Conservation (phyloP, 495 filamentous ascomycete species). For the Tuber melanosporum region DNA sequence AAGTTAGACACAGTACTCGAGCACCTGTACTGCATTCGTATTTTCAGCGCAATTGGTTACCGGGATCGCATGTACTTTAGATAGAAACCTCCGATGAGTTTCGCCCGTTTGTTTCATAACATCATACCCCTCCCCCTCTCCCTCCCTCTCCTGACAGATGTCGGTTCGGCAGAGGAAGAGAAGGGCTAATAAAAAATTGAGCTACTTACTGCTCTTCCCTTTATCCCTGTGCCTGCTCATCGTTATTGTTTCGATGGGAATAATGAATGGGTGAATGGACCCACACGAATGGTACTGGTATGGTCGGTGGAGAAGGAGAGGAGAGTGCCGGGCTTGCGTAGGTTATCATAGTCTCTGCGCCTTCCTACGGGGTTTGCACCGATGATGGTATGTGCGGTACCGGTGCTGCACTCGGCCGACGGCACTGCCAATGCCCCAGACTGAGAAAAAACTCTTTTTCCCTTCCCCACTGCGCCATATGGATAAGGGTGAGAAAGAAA, state of each 20-base stretch:
- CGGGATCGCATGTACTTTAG: background rate
- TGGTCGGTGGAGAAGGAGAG: background rate
- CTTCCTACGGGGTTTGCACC: background rate
- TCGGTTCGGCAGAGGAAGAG: background rate
- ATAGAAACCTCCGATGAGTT: background rate
- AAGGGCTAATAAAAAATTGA: background rate
- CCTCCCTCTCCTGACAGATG: background rate
- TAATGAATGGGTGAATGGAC: background rate
- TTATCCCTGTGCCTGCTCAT: background rate
- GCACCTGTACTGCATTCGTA: background rate
- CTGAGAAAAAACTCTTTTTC: background rate
- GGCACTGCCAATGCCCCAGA: background rate
- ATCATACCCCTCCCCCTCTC: background rate
- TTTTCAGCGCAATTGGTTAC: background rate
- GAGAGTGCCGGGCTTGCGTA: background rate
- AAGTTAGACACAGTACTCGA: background rate
- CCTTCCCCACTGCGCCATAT: background rate
- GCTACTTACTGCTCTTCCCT: background rate
- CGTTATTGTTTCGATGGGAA: background rate
- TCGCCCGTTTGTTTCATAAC: conserved; percentile 1
- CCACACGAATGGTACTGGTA: background rate
- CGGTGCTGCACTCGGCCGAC: background rate
- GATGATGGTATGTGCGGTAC: background rate
- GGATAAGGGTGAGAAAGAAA: background rate
- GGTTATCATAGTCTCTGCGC: background rate